These are phyloP conservation scores for Crithidia thermophila DNA, from an alignment of 208 protist genomes.

Conservation along the genomic window DNA sequence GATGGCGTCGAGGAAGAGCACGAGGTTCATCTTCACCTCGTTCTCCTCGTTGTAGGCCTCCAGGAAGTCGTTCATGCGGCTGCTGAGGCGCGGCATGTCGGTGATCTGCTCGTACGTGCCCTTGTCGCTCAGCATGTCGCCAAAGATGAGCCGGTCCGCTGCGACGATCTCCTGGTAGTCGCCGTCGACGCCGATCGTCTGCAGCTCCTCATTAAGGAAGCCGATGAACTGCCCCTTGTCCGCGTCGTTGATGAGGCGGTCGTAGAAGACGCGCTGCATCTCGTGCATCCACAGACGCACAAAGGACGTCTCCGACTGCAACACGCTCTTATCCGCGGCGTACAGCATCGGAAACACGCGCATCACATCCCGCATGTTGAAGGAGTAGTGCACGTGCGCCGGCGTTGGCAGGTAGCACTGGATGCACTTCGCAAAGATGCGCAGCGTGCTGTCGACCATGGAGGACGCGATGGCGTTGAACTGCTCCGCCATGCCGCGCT, in stretches of 20 bases:
- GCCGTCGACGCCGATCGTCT: conserved; percentile 58
- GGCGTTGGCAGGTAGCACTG: conserved; percentile 96
- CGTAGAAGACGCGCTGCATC: conserved; percentile 94
- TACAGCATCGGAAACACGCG: conserved; percentile 98
- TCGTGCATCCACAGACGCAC: conserved; percentile 97
- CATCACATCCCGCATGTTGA: conserved; percentile 98
- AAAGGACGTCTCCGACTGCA: conserved; percentile 68
- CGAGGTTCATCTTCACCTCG: conserved; percentile 94
- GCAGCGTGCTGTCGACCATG: conserved; percentile 92
- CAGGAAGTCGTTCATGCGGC: conserved; percentile 83
- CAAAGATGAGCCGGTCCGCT: conserved; percentile 93
- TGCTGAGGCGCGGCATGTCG: conserved; percentile 76
- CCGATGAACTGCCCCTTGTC: conserved; percentile 88
- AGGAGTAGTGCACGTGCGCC: conserved; percentile 98
- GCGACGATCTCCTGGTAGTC: conserved; percentile 64
- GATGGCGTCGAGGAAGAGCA: conserved; percentile 97
- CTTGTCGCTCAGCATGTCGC: conserved; percentile 87
- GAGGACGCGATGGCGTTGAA: conserved; percentile 49
- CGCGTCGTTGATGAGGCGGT: conserved; percentile 91
- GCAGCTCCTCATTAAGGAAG: conserved; percentile 72
- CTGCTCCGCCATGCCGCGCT: conserved; percentile 66
- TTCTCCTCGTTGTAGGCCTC: conserved; percentile 95
- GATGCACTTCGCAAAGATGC: conserved; percentile 92
- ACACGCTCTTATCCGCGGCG: conserved; percentile 61
- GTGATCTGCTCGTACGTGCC: conserved; percentile 92